A percentile compares a stretch with the other conserved stretches of the same genome.
phyloP scores from a whole-genome alignment of 2,329 filamentous ascomycete species.

The Sclerotinia minor region DNA sequence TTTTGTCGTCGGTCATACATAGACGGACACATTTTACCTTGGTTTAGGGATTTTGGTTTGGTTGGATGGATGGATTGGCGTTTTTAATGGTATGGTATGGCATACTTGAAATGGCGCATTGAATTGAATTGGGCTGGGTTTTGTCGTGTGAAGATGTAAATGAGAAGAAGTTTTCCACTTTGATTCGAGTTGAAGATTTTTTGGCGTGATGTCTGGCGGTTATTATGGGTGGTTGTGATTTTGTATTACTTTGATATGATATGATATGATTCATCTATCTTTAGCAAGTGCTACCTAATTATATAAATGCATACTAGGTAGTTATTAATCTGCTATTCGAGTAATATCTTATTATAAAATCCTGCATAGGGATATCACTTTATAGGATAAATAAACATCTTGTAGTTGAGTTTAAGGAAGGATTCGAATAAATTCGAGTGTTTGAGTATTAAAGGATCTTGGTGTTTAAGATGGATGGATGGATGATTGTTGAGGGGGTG shows the following conservation, averaged over 20 bases:
- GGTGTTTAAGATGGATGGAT: no score
- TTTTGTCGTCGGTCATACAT: slow-evolving; percentile 4
- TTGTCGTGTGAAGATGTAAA: not conserved
- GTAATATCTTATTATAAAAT: no score
- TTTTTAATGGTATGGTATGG: not conserved
- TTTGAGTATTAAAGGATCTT: no score
- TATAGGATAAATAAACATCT: no score
- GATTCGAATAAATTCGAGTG: no score
- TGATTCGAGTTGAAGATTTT: not conserved
- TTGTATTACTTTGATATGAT: not conserved
- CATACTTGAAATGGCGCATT: slow-evolving; percentile 2
- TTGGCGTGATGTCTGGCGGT: not conserved
- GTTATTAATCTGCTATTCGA: no score
- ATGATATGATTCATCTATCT: not conserved
- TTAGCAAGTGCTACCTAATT: not conserved
- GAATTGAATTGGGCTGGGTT: not conserved
- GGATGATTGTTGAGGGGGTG: no score
- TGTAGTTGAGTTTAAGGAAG: no score
- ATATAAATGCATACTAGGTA: no score
- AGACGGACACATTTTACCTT: slow-evolving; percentile 13
- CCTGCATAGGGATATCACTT: no score
- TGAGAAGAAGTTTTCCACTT: not conserved
- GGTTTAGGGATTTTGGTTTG: not conserved
- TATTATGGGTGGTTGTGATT: not conserved
- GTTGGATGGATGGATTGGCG: not conserved